phyloP scores from a whole-genome alignment of 2,329 filamentous ascomycete genomes.

The Alternaria dauci region DNA sequence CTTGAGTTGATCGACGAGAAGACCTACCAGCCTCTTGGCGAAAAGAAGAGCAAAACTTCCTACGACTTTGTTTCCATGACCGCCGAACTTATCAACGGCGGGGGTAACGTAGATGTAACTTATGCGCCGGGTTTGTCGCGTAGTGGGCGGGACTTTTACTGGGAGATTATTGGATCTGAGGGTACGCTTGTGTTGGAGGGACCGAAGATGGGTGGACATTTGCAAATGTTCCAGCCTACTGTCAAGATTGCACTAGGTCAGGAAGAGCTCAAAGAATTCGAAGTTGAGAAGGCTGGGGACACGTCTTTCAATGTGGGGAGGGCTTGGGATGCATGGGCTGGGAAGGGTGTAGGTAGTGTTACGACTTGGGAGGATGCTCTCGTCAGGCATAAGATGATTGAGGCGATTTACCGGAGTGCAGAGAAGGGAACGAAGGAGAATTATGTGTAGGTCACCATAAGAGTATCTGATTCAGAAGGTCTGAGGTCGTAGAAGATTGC shows the following conservation, averaged over 20 bases:
- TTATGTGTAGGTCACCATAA: slow-evolving; percentile 32
- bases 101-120: slow-evolving; percentile 34
- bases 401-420: slow-evolving; percentile 47
- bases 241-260: slow-evolving; percentile 42
- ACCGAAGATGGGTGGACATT: slow-evolving; percentile 34
- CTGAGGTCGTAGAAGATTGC: not conserved
- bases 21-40: slow-evolving; percentile 19
- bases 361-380: slow-evolving; percentile 48
- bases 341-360: slow-evolving; percentile 35
- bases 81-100: slow-evolving; percentile 32
- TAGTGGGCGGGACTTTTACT: slow-evolving; percentile 39
- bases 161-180: slow-evolving; percentile 52
- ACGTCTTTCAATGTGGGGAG: slow-evolving; percentile 62
- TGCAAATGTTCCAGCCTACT: slow-evolving; percentile 56
- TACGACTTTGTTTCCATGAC: slow-evolving; percentile 41
- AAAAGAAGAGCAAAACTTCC: slow-evolving; percentile 35
- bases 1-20: slow-evolving; percentile 29
- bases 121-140: slow-evolving; percentile 33
- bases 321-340: slow-evolving; percentile 66
- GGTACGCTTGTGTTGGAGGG: slow-evolving; percentile 44
- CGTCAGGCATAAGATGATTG: slow-evolving; percentile 48
- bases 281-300: slow-evolving; percentile 59
- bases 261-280: slow-evolving; percentile 52
- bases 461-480: not conserved
- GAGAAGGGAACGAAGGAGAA: slow-evolving; percentile 40